A percentile compares a stretch with the other conserved stretches of the same genome.
Evolutionary conservation across 2,329 filamentous ascomycete species (phyloP).

Genomic region (Phaeoacremonium minimum): DNA sequence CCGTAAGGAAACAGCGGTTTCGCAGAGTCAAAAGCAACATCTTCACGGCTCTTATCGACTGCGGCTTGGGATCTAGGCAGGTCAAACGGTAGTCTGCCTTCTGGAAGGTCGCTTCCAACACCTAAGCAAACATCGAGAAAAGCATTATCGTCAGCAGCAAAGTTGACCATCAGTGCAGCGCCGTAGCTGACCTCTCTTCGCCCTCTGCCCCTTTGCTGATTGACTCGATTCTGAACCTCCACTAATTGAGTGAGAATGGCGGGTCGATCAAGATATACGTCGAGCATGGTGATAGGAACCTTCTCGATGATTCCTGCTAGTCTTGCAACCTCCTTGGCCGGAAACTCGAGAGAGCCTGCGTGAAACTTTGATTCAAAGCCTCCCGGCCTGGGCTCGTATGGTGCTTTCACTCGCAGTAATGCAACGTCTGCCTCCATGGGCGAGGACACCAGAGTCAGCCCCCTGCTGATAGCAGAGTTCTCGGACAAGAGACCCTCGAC

Average conservation of each 20-base stretch:
- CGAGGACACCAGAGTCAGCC: conserved; percentile 23
- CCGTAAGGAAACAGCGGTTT: conserved; percentile 18
- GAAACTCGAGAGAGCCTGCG: conserved; percentile 33
- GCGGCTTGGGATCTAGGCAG: conserved; percentile 34
- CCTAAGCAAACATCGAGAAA: conserved; percentile 38
- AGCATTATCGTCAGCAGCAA: conserved; percentile 30
- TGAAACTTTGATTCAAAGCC: conserved; percentile 33
- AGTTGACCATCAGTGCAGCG: conserved; percentile 31
- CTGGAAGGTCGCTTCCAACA: conserved; percentile 19
- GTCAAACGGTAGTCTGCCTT: conserved; percentile 40
- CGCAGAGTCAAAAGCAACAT: conserved; percentile 17
- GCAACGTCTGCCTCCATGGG: conserved; percentile 34
- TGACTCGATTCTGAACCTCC: conserved; percentile 13
- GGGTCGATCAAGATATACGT: conserved; percentile 37
- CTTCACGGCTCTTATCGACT: conserved; percentile 22
- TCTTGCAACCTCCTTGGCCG: conserved; percentile 27
- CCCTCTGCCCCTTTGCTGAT: not conserved
- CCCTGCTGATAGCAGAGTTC: conserved; percentile 11
- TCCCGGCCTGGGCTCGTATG: conserved; percentile 33
- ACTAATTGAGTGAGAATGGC: conserved; percentile 36
- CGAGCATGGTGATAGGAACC: conserved; percentile 32
- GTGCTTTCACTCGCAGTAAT: conserved; percentile 30
- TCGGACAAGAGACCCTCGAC: conserved; percentile 15
- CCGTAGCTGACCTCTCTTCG: conserved; percentile 13
- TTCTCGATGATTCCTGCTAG: conserved; percentile 30